Conservation (phyloP, 306 rosid species). For the Quercus alba region DNA sequence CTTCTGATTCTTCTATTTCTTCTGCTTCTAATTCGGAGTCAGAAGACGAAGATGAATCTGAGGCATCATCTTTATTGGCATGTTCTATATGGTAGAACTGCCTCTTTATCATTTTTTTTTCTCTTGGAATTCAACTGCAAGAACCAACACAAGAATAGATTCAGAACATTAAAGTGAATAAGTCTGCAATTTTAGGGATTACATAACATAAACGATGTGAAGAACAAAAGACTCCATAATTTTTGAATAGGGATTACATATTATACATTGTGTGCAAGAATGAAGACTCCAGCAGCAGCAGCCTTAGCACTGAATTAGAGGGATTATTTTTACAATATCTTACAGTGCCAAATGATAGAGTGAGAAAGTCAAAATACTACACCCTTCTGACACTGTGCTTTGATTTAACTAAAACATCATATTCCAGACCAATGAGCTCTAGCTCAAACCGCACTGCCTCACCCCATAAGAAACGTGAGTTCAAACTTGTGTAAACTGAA, state of each 20-base stretch:
- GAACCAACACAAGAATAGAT: not conserved
- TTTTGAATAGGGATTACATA: not conserved
- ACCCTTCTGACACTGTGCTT: too few relatives aligned
- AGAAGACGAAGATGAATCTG: constrained; percentile 59
- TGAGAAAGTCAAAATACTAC: too few relatives aligned
- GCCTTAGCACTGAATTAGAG: too few relatives aligned
- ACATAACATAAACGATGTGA: not conserved
- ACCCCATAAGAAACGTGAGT: too few relatives aligned
- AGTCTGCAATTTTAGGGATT: not conserved
- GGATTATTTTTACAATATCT: too few relatives aligned
- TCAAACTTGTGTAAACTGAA: too few relatives aligned
- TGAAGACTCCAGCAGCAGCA: too few relatives aligned
- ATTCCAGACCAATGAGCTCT: too few relatives aligned
- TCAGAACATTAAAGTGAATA: not conserved
- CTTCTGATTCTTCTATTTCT: constrained; percentile 36
- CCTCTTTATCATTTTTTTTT: constrained; percentile 68
- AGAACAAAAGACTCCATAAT: not conserved
- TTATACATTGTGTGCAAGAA: not conserved
- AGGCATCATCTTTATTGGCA: constrained; percentile 49
- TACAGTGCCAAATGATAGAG: too few relatives aligned
- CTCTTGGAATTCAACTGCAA: constrained; percentile 3
- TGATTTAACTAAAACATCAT: too few relatives aligned
- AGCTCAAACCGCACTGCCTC: too few relatives aligned
- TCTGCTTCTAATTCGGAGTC: constrained; percentile 49
- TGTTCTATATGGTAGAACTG: constrained; percentile 69